phyloP scores from a whole-genome alignment of 345 rosid genomes.

The Boechera stricta region DNA sequence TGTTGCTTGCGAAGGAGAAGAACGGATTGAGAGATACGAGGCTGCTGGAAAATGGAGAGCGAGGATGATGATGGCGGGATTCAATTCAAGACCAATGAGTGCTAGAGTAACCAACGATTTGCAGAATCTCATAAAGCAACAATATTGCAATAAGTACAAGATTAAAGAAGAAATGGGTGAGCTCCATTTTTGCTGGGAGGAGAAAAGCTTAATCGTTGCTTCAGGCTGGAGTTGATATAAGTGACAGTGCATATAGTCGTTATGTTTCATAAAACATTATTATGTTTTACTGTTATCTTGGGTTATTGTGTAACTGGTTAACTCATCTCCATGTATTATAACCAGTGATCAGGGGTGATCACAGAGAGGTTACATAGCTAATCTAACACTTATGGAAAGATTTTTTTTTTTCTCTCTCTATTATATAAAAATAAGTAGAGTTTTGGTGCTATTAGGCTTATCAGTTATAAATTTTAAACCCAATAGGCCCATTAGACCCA shows the following conservation, averaged over 20 bases:
- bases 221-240: constrained; percentile 75
- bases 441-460: background rate
- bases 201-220: constrained; percentile 82
- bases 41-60: constrained; percentile 96
- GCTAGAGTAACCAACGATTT: constrained; percentile 55
- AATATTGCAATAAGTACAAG: constrained; percentile 69
- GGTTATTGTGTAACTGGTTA: constrained; percentile 30
- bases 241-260: constrained; percentile 4
- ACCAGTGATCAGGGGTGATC: constrained; percentile 35
- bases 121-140: constrained; percentile 54
- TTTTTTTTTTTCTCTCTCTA: background rate
- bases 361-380: constrained; percentile 28
- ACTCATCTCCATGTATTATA: constrained; percentile 40
- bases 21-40: constrained; percentile 88
- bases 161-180: constrained; percentile 68
- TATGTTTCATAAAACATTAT: constrained; percentile 19
- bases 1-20: constrained; percentile 96
- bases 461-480: background rate
- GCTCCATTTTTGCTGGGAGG: constrained; percentile 91
- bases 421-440: constrained; percentile 1
- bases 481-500: background rate
- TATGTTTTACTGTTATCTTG: constrained; percentile 21
- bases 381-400: constrained; percentile 35
- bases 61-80: constrained; percentile 95
- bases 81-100: constrained; percentile 69